A percentile compares a stretch with the other conserved stretches of the same genome.
These are phyloP conservation scores for Artemisia annua DNA, from an alignment of 129 eudicot species.

Conservation along the genomic window DNA sequence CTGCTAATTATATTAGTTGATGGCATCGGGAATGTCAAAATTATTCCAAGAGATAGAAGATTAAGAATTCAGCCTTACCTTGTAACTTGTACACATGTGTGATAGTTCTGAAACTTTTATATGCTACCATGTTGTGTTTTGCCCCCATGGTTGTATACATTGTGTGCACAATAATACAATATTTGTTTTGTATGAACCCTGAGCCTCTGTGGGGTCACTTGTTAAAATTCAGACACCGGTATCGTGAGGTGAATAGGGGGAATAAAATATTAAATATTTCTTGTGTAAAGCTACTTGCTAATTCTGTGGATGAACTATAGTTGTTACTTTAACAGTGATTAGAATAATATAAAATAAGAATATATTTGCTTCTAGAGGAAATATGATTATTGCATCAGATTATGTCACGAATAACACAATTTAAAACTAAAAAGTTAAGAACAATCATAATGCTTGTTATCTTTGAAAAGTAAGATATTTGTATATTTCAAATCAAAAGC, in stretches of 20 bases:
- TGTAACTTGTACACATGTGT: conserved; percentile 17
- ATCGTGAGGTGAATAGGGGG: no score
- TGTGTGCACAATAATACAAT: neutral
- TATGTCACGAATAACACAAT: neutral
- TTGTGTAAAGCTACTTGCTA: no score
- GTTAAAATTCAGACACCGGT: neutral
- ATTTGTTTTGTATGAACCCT: neutral
- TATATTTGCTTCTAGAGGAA: no score
- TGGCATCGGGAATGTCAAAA: neutral
- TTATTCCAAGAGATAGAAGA: neutral
- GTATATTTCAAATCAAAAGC: neutral
- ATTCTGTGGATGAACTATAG: no score
- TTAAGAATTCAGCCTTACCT: no score
- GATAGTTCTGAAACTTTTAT: neutral
- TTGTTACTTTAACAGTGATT: no score
- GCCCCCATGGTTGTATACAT: no score
- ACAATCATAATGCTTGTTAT: neutral
- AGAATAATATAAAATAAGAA: no score
- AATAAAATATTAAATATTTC: no score
- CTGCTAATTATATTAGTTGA: no score
- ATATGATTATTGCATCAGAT: neutral
- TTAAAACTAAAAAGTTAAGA: neutral
- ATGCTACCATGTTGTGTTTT: neutral
- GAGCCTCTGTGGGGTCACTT: neutral
- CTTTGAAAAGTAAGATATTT: neutral